Percentiles rank a stretch among this genome's conserved stretches.
Evolutionary conservation across 1,284 basidiomycete genomes (phyloP).

Genomic region (Melampsora larici-populina): DNA sequence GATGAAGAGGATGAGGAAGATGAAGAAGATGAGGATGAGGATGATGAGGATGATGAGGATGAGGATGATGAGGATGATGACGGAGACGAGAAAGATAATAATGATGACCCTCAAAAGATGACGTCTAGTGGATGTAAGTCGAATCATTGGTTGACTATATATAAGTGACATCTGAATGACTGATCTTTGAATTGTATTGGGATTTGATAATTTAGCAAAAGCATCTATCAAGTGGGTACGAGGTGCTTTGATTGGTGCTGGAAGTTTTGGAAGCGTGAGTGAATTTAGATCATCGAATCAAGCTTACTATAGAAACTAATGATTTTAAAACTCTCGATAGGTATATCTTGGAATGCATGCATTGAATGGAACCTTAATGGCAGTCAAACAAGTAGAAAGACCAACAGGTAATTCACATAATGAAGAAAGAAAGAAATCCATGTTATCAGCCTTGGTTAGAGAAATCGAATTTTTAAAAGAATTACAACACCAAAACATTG

Average conservation of each 20-base stretch:
- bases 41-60: conserved; percentile 50
- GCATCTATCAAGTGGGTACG: conserved; percentile 93
- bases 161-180: neutral
- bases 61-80: conserved; percentile 48
- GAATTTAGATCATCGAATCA: conserved; percentile 30
- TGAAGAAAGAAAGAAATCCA: conserved; percentile 87
- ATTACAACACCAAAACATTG: conserved; percentile 73
- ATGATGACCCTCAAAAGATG: conserved; percentile 58
- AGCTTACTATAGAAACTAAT: conserved; percentile 36
- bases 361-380: conserved; percentile 88
- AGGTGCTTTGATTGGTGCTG: conserved; percentile 93
- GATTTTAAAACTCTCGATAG: conserved; percentile 39
- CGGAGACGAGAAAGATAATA: conserved; percentile 31
- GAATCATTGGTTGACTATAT: neutral
- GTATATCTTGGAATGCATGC: conserved; percentile 91
- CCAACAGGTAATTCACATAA: conserved; percentile 80
- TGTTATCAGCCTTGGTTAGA: conserved; percentile 88
- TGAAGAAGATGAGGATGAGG: too few species aligned
- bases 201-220: conserved; percentile 47
- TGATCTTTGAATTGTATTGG: neutral
- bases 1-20: too few species aligned
- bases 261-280: conserved; percentile 83
- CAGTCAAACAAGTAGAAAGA: conserved; percentile 97
- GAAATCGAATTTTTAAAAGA: conserved; percentile 96
- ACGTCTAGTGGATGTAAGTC: conserved; percentile 65